Base-by-base conservation (phyloP, 345 rosid species). In the Leavenworthia alabamica region DNA sequence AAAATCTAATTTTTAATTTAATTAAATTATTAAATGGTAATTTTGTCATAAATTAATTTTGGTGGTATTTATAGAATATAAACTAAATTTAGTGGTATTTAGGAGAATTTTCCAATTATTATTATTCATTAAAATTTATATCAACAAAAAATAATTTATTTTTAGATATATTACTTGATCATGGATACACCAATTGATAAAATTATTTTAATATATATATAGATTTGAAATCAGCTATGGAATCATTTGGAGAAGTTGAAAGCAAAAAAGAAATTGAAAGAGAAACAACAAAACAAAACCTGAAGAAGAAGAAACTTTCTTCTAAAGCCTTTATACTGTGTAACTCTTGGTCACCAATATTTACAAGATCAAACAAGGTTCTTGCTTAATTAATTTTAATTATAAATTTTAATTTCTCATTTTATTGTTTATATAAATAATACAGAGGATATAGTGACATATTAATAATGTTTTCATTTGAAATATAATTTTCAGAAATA, bases 301-400 rank as follows among this genome's bases (percentile, higher is more conserved):
- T 46, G 63, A 62, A 62, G 64, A 62, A 62, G 64, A 70, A 62
- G 57, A 70, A 55, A 42, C 29, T 70, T 9, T 70, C 68, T 37
- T 54, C 68, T 46, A 70, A 55, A 62, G 63, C 68, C 12, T 70
- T 63, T 46, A 8, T 29, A 26, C 12, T 70, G 37, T 70, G 74
- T 62, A 45, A 39, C n/a, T 12, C 68, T 45, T 70, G 68, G 74
- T 62, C 74, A 45, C 74, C 74, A 46, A 62, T 50, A 69, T 61
- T 60, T 33, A 53, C 63, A 69, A 61, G 62, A 62, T 55, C 74
- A 39, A 48, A 16, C 51, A 70, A 70, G 44, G 29, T 70, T 23
- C 63, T 70, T 54, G 68, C 54, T 37, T 70, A 10, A 55, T 29
- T 62, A 14, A 26, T 36, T 57, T 28, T 36, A 6, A 17, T 9